Evolutionary conservation across 768 basidiomycete species (phyloP).

Genomic region (Lentinula guzmanii): DNA sequence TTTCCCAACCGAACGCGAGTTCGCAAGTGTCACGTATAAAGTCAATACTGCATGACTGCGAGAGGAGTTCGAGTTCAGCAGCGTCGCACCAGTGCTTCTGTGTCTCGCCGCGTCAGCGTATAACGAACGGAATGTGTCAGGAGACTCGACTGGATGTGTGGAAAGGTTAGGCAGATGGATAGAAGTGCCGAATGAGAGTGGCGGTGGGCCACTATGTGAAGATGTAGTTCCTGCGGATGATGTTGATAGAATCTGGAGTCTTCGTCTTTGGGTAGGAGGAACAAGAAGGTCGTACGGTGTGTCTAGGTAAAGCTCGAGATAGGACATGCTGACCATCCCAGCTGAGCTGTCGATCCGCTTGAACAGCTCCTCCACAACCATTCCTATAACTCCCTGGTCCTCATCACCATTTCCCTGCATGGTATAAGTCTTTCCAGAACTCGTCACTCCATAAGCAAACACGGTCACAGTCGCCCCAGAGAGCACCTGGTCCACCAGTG

Average conservation of each 20-base stretch:
- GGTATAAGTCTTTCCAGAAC: conserved; percentile 88
- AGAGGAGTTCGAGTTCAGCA: conserved; percentile 78
- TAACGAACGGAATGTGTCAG: conserved; percentile 38
- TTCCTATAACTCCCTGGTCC: conserved; percentile 80
- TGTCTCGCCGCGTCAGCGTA: conserved; percentile 61
- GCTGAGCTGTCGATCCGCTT: background rate
- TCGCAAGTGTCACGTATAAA: conserved; percentile 44
- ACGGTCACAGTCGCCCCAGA: conserved; percentile 58
- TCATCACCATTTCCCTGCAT: conserved; percentile 71
- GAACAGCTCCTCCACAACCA: conserved; percentile 49
- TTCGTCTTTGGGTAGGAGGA: conserved; percentile 35
- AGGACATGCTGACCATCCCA: conserved; percentile 31
- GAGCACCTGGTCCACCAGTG: background rate
- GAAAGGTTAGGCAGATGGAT: conserved; percentile 52
- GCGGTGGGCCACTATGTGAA: background rate
- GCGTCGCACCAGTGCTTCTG: conserved; percentile 79
- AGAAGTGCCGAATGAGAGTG: conserved; percentile 13
- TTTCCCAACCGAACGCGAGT: conserved; percentile 59
- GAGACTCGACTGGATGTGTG: conserved; percentile 30
- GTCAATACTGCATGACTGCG: conserved; percentile 86
- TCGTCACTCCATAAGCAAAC: conserved; percentile 89
- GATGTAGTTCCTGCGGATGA: background rate
- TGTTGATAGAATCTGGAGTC: conserved; percentile 41
- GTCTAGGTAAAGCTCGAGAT: conserved; percentile 91
- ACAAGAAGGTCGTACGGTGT: conserved; percentile 89